These are phyloP conservation scores for Epithele typhae DNA, from an alignment of 768 basidiomycete genomes.

Conservation along the genomic window DNA sequence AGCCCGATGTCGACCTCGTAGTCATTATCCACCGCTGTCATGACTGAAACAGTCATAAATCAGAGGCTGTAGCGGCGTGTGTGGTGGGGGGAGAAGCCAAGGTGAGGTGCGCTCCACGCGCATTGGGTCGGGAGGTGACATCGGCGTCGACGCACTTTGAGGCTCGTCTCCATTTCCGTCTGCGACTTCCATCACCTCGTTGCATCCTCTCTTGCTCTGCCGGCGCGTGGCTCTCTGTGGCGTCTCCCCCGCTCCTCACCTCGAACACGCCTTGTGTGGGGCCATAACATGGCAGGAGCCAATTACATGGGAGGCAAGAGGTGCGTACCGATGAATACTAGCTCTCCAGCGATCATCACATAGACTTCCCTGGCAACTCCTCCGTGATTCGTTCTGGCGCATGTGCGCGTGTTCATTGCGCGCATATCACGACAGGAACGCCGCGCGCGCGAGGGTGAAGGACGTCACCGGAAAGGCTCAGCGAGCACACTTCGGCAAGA, in stretches of 20 bases:
- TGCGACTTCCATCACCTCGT: too few species aligned
- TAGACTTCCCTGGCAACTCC: neutral
- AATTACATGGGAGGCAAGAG: constrained; percentile 78
- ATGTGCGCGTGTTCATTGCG: neutral
- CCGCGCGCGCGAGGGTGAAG: constrained; percentile 51
- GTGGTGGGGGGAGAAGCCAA: too few species aligned
- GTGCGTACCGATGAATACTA: constrained; percentile 26
- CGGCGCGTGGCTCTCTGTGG: neutral
- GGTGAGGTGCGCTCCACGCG: neutral
- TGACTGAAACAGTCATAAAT: neutral
- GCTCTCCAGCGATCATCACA: neutral
- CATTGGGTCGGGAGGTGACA: neutral
- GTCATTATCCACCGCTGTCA: constrained; percentile 8
- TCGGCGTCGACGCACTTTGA: too few species aligned
- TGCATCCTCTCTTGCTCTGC: too few species aligned
- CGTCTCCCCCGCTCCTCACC: too few species aligned
- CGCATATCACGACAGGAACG: constrained; percentile 51
- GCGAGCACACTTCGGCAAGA: constrained; percentile 56
- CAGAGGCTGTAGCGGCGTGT: too few species aligned
- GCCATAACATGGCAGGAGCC: constrained; percentile 50
- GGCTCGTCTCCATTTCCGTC: too few species aligned
- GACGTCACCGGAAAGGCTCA: constrained; percentile 53
- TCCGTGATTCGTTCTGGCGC: neutral
- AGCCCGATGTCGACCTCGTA: constrained; percentile 26
- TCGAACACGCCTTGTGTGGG: too few species aligned